phyloP scores from a whole-genome alignment of 345 rosid species.

The Corymbia maculata region DNA sequence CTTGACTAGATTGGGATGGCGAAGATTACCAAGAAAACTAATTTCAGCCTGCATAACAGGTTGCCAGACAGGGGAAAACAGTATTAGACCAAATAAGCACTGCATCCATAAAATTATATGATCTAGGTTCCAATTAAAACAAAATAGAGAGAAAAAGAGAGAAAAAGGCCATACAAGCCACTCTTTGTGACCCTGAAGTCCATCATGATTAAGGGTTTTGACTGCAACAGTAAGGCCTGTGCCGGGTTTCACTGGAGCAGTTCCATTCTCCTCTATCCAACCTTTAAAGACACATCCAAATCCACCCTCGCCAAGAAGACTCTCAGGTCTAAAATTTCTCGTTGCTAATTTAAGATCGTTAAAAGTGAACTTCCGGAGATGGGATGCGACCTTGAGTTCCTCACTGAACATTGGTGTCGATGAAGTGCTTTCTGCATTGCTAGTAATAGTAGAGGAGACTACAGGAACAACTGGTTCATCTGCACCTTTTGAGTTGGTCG shows the following conservation, averaged over 20 bases:
- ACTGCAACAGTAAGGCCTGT: constrained; percentile 88
- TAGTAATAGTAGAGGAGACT: constrained; percentile 25
- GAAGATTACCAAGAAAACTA: constrained; percentile 67
- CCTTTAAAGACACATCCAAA: constrained; percentile 96
- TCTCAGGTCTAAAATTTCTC: constrained; percentile 76
- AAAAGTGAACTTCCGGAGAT: constrained; percentile 57
- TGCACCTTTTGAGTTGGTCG: constrained; percentile 17
- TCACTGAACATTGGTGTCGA: constrained; percentile 56
- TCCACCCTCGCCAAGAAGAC: constrained; percentile 88
- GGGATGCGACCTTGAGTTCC: constrained; percentile 63
- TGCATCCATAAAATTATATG: neutral
- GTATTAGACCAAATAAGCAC: neutral
- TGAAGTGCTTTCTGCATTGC: constrained; percentile 40
- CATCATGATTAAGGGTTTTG: constrained; percentile 84
- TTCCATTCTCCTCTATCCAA: constrained; percentile 89
- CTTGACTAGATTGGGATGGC: constrained; percentile 67
- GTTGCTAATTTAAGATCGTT: constrained; percentile 71
- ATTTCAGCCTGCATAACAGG: constrained; percentile 52
- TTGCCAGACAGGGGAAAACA: neutral
- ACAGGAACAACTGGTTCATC: constrained; percentile 32
- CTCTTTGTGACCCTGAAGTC: constrained; percentile 97
- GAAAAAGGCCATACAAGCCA: constrained; percentile 58
- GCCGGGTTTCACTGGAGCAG: constrained; percentile 88
- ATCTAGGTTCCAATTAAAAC: neutral
- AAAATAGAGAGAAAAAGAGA: neutral